A percentile compares a stretch with the other conserved stretches of the same genome.
These are phyloP conservation scores for Blastomyces emzantsi DNA, from an alignment of 2,329 filamentous ascomycete species.

Conservation along the genomic window DNA sequence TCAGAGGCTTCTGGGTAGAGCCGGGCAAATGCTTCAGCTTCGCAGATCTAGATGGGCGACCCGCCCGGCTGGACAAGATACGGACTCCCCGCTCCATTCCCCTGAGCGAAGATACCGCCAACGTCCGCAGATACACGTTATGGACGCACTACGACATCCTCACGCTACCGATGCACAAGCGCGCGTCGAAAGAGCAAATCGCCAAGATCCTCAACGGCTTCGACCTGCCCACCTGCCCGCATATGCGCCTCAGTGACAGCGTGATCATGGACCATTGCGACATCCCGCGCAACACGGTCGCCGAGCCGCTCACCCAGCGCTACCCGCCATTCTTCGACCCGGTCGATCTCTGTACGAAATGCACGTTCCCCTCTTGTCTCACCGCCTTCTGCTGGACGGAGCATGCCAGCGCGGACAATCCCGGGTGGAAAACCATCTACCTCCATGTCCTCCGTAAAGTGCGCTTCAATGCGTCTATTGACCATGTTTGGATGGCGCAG, in stretches of 20 bases:
- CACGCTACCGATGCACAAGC: constrained; percentile 9
- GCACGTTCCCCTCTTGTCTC: constrained; percentile 11
- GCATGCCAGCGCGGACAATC: constrained; percentile 3
- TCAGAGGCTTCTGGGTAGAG: constrained; percentile 10
- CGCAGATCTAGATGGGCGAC: constrained; percentile 5
- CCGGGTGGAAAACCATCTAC: constrained; percentile 12
- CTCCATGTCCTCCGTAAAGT: constrained; percentile 11
- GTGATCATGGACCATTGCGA: constrained; percentile 8
- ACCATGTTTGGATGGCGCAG: constrained; percentile 10
- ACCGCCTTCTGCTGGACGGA: constrained; percentile 10
- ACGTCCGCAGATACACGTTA: background rate
- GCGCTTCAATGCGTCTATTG: background rate
- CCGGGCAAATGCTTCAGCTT: constrained; percentile 11
- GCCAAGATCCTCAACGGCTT: constrained; percentile 11
- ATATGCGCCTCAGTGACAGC: constrained; percentile 11
- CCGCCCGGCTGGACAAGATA: background rate
- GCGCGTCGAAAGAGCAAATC: constrained; percentile 10
- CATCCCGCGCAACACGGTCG: background rate
- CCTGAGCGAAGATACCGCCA: background rate
- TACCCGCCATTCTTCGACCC: background rate
- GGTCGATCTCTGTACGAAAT: constrained; percentile 8
- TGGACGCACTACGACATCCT: constrained; percentile 11
- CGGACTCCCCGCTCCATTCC: background rate
- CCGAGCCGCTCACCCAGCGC: background rate
- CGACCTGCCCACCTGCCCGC: constrained; percentile 14